Base-by-base conservation (phyloP, 169 alveolate genomes). In the Plasmodium coatneyi region DNA sequence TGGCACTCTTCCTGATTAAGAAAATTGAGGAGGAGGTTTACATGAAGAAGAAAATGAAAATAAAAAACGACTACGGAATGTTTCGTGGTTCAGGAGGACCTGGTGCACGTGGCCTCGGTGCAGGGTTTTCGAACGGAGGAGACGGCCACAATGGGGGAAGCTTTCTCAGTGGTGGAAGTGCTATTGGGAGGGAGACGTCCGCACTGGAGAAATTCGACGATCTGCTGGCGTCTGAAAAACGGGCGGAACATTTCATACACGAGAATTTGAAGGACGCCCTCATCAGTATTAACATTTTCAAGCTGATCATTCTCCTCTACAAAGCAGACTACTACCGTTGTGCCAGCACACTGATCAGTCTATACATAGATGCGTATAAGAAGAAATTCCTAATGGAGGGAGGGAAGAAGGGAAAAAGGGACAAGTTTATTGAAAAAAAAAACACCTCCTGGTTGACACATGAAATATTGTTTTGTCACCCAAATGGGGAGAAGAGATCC, bases 231-330 rank as follows among this genome's bases (percentile, higher is more conserved):
- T 86, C 93, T 0, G 94, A 91, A 41, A 91, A 81, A 49, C 49
- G 92, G 74, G 95, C 95, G 6, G 95, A 91, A 71, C 91, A 91
- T 34, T 91, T 81, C 25, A 91, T 91, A 25, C 82, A 74, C 60
- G 92, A 70, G n/a, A 80, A 91, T 81, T 80, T 91, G 60, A 91
- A 82, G 30, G 84, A 91, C 30, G 83, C 92, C 1, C 66, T 91
- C 25, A 82, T 49, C 39, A 91, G 56, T 28, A 81, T 80, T 22
- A 81, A 54, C 34, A 91, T 91, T 32, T 81, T 39, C 22, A 91
- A 91, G 41, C 54, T 91, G 25, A 34, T 91, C 25, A 91, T 91
- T 22, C 60, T 91, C 2, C 43, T 91, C n/a, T 91, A 91, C 22
- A 80, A 91, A 36, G 95, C 92, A 12, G 95, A 82, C 56, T 91